Percentiles rank a stretch among this genome's conserved stretches.
phyloP scores from a whole-genome alignment of 1,284 basidiomycete species.

The Ganoderma lucidum region DNA sequence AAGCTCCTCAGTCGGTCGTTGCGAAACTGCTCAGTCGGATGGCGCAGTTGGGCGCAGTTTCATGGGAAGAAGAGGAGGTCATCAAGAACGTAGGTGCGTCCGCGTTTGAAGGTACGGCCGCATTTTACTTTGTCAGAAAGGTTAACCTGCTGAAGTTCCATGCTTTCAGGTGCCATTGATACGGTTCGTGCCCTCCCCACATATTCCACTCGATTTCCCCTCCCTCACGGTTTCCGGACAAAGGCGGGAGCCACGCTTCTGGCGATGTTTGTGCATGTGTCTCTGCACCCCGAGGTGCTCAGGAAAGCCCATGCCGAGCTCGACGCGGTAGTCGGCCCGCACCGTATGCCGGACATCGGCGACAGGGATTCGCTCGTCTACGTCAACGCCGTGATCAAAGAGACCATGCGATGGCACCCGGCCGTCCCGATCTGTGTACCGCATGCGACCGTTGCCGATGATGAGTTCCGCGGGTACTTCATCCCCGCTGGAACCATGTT shows the following conservation, averaged over 20 bases:
- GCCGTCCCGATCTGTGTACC: conserved; percentile 13
- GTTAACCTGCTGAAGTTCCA: no score
- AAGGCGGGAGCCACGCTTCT: conserved; percentile 34
- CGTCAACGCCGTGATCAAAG: conserved; percentile 24
- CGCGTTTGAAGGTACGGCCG: no score
- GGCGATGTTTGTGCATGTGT: conserved; percentile 32
- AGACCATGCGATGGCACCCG: conserved; percentile 22
- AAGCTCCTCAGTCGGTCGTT: no score
- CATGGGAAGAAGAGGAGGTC: no score
- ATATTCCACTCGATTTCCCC: background rate
- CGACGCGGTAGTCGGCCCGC: conserved; percentile 38
- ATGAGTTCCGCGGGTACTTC: conserved; percentile 28
- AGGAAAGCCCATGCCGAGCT: conserved; percentile 41
- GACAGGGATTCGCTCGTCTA: conserved; percentile 31
- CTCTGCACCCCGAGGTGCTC: conserved; percentile 37
- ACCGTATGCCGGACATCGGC: conserved; percentile 32
- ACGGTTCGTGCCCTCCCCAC: conserved; percentile 11
- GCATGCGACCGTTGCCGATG: conserved; percentile 17
- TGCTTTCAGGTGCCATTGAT: conserved; percentile 21
- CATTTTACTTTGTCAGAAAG: no score
- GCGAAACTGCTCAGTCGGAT: no score
- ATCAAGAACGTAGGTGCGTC: no score
- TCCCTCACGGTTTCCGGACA: background rate
- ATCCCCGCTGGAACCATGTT: conserved; percentile 34
- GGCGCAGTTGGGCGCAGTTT: no score